phyloP scores from a whole-genome alignment of 306 rosid species.

The Aeschynomene evenia region DNA sequence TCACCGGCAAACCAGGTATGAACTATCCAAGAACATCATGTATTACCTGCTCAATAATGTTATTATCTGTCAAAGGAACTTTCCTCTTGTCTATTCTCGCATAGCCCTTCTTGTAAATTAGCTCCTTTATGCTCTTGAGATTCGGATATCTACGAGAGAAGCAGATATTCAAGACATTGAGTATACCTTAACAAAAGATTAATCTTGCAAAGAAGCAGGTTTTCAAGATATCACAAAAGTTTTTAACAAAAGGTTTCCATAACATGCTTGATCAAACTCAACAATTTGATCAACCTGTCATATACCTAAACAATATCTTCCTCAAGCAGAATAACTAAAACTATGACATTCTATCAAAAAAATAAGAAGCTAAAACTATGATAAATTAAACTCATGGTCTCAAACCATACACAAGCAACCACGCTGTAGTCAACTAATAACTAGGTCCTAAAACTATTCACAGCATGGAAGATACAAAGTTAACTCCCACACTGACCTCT shows the following conservation, averaged over 20 bases:
- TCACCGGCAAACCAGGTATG: conserved; percentile 4
- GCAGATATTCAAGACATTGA: conserved; percentile 11
- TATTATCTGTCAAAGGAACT: conserved; percentile 92
- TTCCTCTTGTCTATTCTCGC: conserved; percentile 56
- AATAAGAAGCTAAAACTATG: too few species aligned
- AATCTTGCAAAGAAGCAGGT: conserved; percentile 48
- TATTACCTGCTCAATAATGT: conserved; percentile 72
- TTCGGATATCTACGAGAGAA: conserved; percentile 66
- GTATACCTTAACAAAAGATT: background rate
- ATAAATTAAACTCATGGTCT: too few species aligned
- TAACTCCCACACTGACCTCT: too few species aligned
- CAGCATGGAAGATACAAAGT: background rate
- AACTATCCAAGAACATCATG: background rate
- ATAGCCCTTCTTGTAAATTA: conserved; percentile 72
- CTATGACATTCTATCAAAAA: too few species aligned
- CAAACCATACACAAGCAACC: background rate
- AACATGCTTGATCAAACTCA: too few species aligned
- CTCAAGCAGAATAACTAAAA: background rate
- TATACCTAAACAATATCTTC: background rate
- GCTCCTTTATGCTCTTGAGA: conserved; percentile 73
- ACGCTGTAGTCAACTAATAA: background rate
- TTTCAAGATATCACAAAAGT: conserved; percentile 16
- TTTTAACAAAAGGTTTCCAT: background rate
- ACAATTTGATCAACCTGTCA: too few species aligned
- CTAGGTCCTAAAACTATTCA: background rate